Base-by-base conservation (phyloP, 2,329 filamentous ascomycete genomes). In the Penicillium sp. region DNA sequence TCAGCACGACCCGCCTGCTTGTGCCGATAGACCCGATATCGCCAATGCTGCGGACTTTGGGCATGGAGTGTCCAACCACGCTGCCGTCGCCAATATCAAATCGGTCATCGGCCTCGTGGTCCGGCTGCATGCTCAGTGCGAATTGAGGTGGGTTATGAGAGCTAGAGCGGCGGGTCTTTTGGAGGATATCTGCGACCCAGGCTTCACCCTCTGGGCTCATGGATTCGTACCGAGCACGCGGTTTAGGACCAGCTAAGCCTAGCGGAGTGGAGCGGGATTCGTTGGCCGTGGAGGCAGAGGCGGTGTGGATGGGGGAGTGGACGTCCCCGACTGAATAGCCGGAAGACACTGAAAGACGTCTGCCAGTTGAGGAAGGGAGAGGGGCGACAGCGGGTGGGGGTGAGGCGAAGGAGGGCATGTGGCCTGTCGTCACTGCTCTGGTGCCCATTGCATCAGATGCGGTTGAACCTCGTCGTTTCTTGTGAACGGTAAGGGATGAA, bases 141-240 rank as follows among this genome's bases (percentile, higher is more conserved):
- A 69, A 61, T 0, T 68, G 67, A 16, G 57, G 50, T 17, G 62
- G 53, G 17, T 73, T 67, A 9, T 69, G 55, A 5, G 73, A 71
- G 5, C 72, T 70, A 16, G 72, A 72, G 36, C 69, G 67, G 40
- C 77, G 68, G 7, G 77, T 76, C 63, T 78, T 75, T 35, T 75
- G 74, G 26, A 78, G 69, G 19, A 79, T 73, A 50, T 75, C 74
- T 61, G 77, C 74, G 10, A 79, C 76, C 77, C 77, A 79, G 1
- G 76, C 75, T 59, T 79, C 76, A 56, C 76, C 76, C 46, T 77
- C 74, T 4, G 75, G 73, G 22, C 69, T 77, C 62, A 77, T 77
- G 6, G 74, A 74, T 28, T 73, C 66, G 28, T 69, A 70, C 54
- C 75, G 69, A 19, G 67, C 71, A 35, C 69, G 70, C 22, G 71